phyloP scores from a whole-genome alignment of 495 filamentous ascomycete genomes.

The Penicillium coprophilum region DNA sequence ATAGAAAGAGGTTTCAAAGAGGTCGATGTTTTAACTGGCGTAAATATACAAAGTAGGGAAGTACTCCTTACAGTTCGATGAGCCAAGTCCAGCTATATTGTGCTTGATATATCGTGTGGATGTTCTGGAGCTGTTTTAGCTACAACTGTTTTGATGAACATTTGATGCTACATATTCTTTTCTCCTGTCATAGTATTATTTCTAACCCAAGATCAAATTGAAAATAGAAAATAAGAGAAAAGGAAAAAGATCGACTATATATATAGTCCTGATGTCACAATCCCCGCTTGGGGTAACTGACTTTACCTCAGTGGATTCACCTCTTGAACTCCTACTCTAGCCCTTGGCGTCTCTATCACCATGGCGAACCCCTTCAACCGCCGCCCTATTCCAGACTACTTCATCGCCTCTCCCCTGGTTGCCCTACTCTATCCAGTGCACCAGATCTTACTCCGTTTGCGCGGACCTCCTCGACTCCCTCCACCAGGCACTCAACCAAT shows the following conservation, averaged over 20 bases:
- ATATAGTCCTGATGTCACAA: conserved; percentile 6
- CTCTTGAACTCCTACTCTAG: neutral
- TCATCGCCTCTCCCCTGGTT: conserved; percentile 51
- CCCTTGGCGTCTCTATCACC: conserved; percentile 5
- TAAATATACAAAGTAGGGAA: neutral
- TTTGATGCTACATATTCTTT: neutral
- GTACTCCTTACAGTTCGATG: neutral
- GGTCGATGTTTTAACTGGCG: neutral
- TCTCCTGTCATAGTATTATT: too few relatives aligned
- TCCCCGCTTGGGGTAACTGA: conserved; percentile 8
- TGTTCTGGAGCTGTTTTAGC: too few relatives aligned
- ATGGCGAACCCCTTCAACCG: conserved; percentile 51
- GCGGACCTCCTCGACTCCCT: conserved; percentile 57
- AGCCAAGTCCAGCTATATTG: neutral
- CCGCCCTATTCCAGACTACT: conserved; percentile 45
- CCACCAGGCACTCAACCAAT: conserved; percentile 55
- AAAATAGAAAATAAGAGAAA: neutral
- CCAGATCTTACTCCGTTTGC: conserved; percentile 59
- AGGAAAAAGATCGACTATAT: neutral
- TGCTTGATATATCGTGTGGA: too few relatives aligned
- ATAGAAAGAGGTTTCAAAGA: neutral
- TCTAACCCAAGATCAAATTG: too few relatives aligned
- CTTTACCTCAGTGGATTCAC: conserved; percentile 9
- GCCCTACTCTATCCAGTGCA: conserved; percentile 57
- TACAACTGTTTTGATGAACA: too few relatives aligned